Conservation (phyloP, 768 basidiomycete species). For the Lentinula raphanica region DNA sequence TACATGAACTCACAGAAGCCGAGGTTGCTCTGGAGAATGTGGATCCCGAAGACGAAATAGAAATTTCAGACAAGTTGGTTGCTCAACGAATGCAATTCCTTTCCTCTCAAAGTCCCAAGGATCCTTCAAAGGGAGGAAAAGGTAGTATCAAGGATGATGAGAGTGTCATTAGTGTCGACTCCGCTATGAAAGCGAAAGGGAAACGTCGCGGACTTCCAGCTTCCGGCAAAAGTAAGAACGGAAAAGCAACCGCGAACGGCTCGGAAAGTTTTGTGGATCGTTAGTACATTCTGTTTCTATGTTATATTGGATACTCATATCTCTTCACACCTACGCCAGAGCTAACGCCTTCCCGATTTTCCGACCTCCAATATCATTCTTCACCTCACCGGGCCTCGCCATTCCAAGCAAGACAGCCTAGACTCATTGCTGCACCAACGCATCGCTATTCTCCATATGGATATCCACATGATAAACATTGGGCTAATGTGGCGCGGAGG, state of each 20-base stretch:
- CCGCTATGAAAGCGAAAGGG: neutral
- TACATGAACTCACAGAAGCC: constrained; percentile 34
- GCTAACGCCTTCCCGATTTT: constrained; percentile 11
- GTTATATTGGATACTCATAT: neutral
- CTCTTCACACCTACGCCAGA: constrained; percentile 1
- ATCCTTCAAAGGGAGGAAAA: constrained; percentile 21
- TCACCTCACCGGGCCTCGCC: constrained; percentile 7
- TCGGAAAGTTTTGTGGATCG: constrained; percentile 9
- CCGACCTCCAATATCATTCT: constrained; percentile 10
- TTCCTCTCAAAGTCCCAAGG: constrained; percentile 20
- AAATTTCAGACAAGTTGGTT: constrained; percentile 32
- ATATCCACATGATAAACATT: neutral
- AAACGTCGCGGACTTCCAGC: constrained; percentile 16
- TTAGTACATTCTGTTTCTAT: neutral
- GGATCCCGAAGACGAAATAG: constrained; percentile 39
- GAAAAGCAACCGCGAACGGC: constrained; percentile 17
- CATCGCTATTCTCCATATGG: constrained; percentile 1
- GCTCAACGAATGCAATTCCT: constrained; percentile 35
- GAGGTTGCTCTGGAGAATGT: constrained; percentile 40
- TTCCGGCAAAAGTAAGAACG: constrained; percentile 23
- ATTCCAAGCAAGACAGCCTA: neutral
- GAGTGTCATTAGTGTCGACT: constrained; percentile 16
- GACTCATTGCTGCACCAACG: neutral
- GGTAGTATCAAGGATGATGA: constrained; percentile 12
- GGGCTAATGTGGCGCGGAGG: neutral